Evolutionary conservation across 495 filamentous ascomycete genomes (phyloP).

Genomic region (Penicillium egyptiacum): DNA sequence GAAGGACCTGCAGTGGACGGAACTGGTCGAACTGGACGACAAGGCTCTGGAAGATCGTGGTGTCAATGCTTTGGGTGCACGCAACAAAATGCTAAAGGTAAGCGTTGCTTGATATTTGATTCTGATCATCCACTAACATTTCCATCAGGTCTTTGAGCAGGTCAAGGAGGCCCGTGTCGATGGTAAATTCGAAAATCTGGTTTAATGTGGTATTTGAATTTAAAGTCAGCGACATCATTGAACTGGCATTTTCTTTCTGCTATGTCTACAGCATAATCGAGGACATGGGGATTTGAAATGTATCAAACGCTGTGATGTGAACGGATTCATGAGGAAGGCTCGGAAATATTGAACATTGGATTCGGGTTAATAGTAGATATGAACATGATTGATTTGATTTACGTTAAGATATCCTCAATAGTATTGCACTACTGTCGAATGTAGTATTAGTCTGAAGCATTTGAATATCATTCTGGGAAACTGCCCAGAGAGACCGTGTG

Average conservation of each 20-base stretch:
- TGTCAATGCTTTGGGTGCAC: slow-evolving; percentile 90
- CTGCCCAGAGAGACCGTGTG: slow-evolving; percentile 7
- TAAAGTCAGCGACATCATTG: slow-evolving; percentile 23
- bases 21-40: slow-evolving; percentile 87
- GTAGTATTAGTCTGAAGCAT: background rate
- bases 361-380: slow-evolving; percentile 36
- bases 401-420: background rate
- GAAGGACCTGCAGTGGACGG: slow-evolving; percentile 96
- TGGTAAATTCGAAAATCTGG: slow-evolving; percentile 57
- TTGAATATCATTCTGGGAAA: background rate
- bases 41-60: slow-evolving; percentile 90
- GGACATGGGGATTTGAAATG: slow-evolving; percentile 42
- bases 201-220: slow-evolving; percentile 22
- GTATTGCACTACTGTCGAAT: background rate
- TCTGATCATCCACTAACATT: slow-evolving; percentile 18
- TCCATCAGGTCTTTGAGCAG: slow-evolving; percentile 81
- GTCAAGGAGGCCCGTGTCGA: slow-evolving; percentile 77
- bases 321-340: slow-evolving; percentile 23
- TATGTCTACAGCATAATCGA: slow-evolving; percentile 52
- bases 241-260: slow-evolving; percentile 36
- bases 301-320: slow-evolving; percentile 39
- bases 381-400: slow-evolving; percentile 24
- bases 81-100: slow-evolving; percentile 98
- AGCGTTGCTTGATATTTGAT: slow-evolving; percentile 18
- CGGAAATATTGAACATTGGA: slow-evolving; percentile 31